phyloP scores from a whole-genome alignment of 192 early-diverging fungal genomes.

The Neocallimastix lanati region DNA sequence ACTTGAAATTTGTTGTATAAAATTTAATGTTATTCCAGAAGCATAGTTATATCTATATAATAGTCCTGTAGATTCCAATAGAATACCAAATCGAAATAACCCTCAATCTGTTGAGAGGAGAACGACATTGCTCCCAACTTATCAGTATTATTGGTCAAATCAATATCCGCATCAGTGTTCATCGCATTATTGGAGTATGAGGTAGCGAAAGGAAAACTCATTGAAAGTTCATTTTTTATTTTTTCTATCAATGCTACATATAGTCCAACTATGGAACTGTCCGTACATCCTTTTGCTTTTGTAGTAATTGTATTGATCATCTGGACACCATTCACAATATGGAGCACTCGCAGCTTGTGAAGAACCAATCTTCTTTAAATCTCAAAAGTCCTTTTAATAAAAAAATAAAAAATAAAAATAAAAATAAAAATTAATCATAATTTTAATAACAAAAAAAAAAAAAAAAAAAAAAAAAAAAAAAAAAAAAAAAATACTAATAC shows the following conservation, averaged over 20 bases:
- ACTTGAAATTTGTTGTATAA: too few relatives aligned
- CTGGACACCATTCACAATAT: conserved; percentile 75
- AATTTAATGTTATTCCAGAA: too few relatives aligned
- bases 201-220: neutral
- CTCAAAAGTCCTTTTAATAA: conserved; percentile 88
- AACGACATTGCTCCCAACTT: neutral
- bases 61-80: neutral
- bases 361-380: conserved; percentile 69
- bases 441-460: too few relatives aligned
- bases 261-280: neutral
- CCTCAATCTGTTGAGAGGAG: neutral
- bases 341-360: conserved; percentile 70
- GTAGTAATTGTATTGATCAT: conserved; percentile 81
- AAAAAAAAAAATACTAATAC: too few relatives aligned
- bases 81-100: neutral
- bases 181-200: neutral
- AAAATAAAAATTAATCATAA: too few relatives aligned
- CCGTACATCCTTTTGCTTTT: conserved; percentile 40
- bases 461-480: too few relatives aligned
- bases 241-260: neutral
- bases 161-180: neutral
- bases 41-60: neutral
- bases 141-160: neutral
- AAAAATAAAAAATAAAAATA: too few relatives aligned
- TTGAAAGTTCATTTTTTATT: neutral